Evolutionary conservation across 768 basidiomycete species (phyloP), one percentile per base, ranked within the genome.

Genomic region (Boletus rubroflammeus): DNA sequence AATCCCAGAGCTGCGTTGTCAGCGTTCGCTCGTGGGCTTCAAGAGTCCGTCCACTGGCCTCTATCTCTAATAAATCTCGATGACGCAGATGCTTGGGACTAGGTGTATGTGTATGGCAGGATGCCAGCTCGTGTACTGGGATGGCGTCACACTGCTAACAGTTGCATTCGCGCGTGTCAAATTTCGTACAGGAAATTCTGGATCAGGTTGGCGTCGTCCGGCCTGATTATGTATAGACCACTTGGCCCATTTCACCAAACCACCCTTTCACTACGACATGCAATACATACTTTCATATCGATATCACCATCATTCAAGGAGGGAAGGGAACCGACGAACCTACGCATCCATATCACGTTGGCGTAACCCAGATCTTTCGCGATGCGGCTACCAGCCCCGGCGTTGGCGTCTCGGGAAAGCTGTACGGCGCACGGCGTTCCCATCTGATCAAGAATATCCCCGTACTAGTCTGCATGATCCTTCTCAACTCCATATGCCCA

Each of bases 171-270:
- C 21, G 14, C 23, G 17, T 49, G 29, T 23, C 45, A 25, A 23
- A 44, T 61, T 43, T 41, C 43, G 39, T 51, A 66, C 64, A 64
- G 60, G 25, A 45, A 52, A 15, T 36, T n/a, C 19, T 19, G 35
- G n/a, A 41, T 38, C 31, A 15, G 39, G 41, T 32, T 26, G 21
- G 41, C 15, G 15, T 17, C 38, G 6, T 38, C 29, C 29, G 35
- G 25, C 51, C 40, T 36, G 38, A 51, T 60, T 53, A 53, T 51
- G 41, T 26, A 51, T 15, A 42, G 41, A 10, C 41, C 49, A 23
- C 46, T 48, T 25, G 5, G 38, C n/a, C n/a, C 35, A 50, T 41
- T 38, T 48, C 40, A 38, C 46, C 28, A 34, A 26, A 21, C 23
- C 14, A 9, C 19, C 21, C 32, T 23, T 32, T 0, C 42, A n/a